phyloP scores from a whole-genome alignment of 345 rosid species.

The Reutealis trisperma region DNA sequence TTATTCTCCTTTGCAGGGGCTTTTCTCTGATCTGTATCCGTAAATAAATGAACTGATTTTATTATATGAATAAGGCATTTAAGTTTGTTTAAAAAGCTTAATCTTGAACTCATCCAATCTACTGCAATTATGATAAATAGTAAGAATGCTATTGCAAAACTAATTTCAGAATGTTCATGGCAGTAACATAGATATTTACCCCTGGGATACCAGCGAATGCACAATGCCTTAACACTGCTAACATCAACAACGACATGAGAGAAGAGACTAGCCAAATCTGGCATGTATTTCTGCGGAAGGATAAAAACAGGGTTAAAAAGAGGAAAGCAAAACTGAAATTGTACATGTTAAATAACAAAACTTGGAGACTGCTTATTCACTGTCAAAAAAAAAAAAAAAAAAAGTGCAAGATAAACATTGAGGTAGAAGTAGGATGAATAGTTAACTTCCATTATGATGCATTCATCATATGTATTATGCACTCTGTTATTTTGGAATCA shows the following conservation, averaged over 20 bases:
- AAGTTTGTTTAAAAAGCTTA: too few relatives aligned
- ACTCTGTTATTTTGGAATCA: not conserved
- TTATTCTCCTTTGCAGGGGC: slow-evolving; percentile 71
- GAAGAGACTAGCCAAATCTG: slow-evolving; percentile 72
- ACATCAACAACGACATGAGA: slow-evolving; percentile 82
- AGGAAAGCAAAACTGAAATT: not conserved
- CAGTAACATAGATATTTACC: slow-evolving; percentile 45
- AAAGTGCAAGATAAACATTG: not conserved
- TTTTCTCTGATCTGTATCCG: slow-evolving; percentile 50
- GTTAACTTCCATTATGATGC: not conserved
- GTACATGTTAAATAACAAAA: not conserved
- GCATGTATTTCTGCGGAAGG: slow-evolving; percentile 76
- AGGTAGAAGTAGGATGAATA: not conserved
- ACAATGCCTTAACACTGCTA: slow-evolving; percentile 79
- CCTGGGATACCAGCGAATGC: slow-evolving; percentile 71
- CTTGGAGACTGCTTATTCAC: not conserved
- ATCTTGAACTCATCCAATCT: not conserved
- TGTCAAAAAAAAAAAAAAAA: too few relatives aligned
- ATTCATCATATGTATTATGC: not conserved
- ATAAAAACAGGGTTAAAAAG: slow-evolving; percentile 7
- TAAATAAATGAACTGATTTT: slow-evolving; percentile 3
- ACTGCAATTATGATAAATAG: not conserved
- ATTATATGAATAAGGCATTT: not conserved
- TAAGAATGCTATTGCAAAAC: not conserved
- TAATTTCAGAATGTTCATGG: not conserved